These are phyloP conservation scores for Hypoxylon rickii DNA, from an alignment of 495 filamentous ascomycete genomes.

Conservation along the genomic window DNA sequence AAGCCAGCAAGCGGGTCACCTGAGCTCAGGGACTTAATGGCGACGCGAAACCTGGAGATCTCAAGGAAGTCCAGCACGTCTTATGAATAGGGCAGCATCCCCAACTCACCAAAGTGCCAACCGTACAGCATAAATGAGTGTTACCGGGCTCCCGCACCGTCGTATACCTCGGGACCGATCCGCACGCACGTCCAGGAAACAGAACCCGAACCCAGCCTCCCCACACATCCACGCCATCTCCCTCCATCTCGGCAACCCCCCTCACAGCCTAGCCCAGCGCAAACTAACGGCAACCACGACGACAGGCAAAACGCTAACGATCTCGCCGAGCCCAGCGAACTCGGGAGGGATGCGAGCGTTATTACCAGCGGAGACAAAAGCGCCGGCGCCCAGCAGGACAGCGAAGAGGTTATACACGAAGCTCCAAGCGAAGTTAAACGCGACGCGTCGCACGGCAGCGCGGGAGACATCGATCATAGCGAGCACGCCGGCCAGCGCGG, in stretches of 20 bases:
- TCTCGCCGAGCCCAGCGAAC: slow-evolving; percentile 77
- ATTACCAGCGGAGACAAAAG: slow-evolving; percentile 54
- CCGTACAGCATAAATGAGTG: too few species aligned
- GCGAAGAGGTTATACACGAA: slow-evolving; percentile 76
- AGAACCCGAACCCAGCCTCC: too few species aligned
- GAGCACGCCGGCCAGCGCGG: slow-evolving; percentile 60
- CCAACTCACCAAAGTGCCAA: too few species aligned
- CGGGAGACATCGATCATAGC: slow-evolving; percentile 63
- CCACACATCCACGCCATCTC: not conserved
- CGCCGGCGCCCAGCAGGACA: slow-evolving; percentile 70
- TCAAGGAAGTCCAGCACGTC: too few species aligned
- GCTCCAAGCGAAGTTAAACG: slow-evolving; percentile 76
- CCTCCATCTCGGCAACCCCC: not conserved
- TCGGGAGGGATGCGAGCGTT: slow-evolving; percentile 66
- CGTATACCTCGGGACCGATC: too few species aligned
- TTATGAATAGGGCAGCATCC: too few species aligned
- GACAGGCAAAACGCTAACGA: slow-evolving; percentile 79
- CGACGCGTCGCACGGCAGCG: slow-evolving; percentile 59
- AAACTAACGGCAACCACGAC: slow-evolving; percentile 57
- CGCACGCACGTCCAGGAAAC: too few species aligned
- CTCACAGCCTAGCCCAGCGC: slow-evolving; percentile 36
- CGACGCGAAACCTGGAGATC: too few species aligned
- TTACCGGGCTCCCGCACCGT: too few species aligned
- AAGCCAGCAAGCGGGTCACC: too few species aligned
- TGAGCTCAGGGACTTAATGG: too few species aligned